phyloP scores from a whole-genome alignment of 2,329 filamentous ascomycete species.

The Exophiala bonariae region DNA sequence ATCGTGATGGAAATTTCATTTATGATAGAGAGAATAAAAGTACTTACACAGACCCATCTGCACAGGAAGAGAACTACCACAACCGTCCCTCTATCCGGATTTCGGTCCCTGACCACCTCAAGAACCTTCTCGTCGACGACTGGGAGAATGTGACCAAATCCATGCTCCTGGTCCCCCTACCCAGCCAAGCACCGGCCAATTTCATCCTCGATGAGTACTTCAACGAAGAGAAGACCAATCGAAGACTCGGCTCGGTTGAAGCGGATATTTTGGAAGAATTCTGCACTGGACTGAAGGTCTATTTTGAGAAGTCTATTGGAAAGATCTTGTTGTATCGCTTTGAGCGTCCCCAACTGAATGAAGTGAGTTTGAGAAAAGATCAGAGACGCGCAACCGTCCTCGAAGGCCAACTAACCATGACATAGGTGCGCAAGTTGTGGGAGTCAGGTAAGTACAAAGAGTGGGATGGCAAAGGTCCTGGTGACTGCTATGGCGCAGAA shows the following conservation, averaged over 20 bases:
- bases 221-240: constrained; percentile 66
- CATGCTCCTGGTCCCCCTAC: constrained; percentile 81
- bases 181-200: constrained; percentile 72
- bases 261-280: constrained; percentile 89
- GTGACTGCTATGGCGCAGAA: constrained; percentile 88
- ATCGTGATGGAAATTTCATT: neutral
- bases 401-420: too few relatives aligned
- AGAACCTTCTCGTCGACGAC: constrained; percentile 91
- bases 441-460: constrained; percentile 59
- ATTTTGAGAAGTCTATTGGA: constrained; percentile 88
- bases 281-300: constrained; percentile 80
- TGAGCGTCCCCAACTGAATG: constrained; percentile 79
- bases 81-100: constrained; percentile 82
- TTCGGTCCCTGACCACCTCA: constrained; percentile 82
- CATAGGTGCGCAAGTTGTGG: constrained; percentile 69
- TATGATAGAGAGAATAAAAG: neutral
- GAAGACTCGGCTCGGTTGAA: constrained; percentile 66
- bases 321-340: constrained; percentile 92
- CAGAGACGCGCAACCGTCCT: too few relatives aligned
- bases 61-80: constrained; percentile 84
- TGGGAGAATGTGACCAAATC: constrained; percentile 99
- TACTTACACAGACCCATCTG: constrained; percentile 8
- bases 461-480: constrained; percentile 68
- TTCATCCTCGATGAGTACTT: constrained; percentile 80
- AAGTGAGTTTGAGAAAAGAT: constrained; percentile 22